These are phyloP conservation scores for Trichophaea hybrida DNA, from an alignment of 2,329 filamentous ascomycete species.

Conservation along the genomic window DNA sequence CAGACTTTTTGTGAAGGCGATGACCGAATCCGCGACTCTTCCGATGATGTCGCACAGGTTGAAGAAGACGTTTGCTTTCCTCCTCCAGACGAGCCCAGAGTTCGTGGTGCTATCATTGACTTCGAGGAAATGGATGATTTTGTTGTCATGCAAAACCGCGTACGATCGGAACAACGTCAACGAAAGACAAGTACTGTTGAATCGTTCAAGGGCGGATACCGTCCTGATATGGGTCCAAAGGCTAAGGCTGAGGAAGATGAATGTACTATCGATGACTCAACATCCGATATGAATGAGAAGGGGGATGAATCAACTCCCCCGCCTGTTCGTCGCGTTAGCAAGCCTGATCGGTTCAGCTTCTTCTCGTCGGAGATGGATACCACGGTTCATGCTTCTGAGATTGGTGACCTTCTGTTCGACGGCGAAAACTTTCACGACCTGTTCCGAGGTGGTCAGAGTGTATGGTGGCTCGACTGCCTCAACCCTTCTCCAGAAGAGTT, in stretches of 20 bases:
- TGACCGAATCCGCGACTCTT: constrained; percentile 41
- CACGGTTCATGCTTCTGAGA: constrained; percentile 77
- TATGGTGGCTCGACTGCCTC: constrained; percentile 98
- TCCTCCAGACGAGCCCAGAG: constrained; percentile 58
- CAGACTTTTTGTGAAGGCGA: constrained; percentile 34
- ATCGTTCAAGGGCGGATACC: constrained; percentile 6
- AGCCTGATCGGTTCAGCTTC: constrained; percentile 80
- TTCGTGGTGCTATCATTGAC: constrained; percentile 61
- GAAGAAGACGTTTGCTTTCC: constrained; percentile 87
- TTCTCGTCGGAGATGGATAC: constrained; percentile 92
- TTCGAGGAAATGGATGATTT: constrained; percentile 92
- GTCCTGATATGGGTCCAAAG: background rate
- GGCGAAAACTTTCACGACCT: constrained; percentile 81
- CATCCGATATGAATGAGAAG: constrained; percentile 5
- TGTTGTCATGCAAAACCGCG: constrained; percentile 43
- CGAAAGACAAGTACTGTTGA: constrained; percentile 25
- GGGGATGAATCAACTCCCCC: background rate
- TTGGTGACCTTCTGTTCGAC: constrained; percentile 75
- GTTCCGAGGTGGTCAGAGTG: constrained; percentile 64
- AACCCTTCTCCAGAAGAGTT: constrained; percentile 82
- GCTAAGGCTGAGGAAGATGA: background rate
- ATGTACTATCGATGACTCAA: constrained; percentile 26
- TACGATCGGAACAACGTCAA: constrained; percentile 19
- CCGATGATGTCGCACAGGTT: constrained; percentile 52
- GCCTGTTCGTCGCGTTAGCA: constrained; percentile 33